phyloP scores from a whole-genome alignment of 2,329 filamentous ascomycete genomes.

The Scolecobasidium constrictum region DNA sequence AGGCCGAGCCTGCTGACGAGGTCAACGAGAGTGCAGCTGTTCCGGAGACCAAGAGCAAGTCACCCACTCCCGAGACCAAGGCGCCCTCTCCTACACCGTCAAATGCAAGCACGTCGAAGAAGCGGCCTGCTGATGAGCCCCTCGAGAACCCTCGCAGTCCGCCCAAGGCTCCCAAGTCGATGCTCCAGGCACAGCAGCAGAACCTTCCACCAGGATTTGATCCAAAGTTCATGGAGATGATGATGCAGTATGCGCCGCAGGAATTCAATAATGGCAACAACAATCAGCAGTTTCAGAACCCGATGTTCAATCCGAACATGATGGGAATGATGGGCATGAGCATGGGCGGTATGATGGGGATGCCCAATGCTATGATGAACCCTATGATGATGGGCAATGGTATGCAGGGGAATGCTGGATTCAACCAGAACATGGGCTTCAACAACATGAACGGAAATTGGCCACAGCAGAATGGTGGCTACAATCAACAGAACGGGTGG shows the following conservation, averaged over 20 bases:
- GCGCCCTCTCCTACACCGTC: conserved; percentile 22
- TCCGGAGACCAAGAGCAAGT: conserved; percentile 1
- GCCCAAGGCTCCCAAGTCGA: conserved; percentile 33
- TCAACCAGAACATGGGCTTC: neutral
- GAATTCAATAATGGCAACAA: neutral
- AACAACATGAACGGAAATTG: neutral
- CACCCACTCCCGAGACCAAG: conserved; percentile 12
- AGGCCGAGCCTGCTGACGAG: conserved; percentile 13
- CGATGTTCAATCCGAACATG: conserved; percentile 22
- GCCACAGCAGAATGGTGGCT: conserved; percentile 18
- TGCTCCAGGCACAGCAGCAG: conserved; percentile 33
- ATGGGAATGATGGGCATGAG: conserved; percentile 32
- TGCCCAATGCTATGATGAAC: conserved; percentile 23
- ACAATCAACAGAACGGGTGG: conserved; percentile 18
- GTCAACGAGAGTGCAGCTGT: conserved; percentile 11
- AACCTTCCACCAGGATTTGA: conserved; percentile 31
- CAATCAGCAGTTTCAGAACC: conserved; percentile 1
- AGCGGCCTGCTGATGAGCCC: conserved; percentile 70
- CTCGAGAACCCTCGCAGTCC: conserved; percentile 32
- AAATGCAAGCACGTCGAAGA: conserved; percentile 47
- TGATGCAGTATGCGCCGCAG: conserved; percentile 28
- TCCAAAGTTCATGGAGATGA: conserved; percentile 32
- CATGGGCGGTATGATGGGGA: conserved; percentile 28
- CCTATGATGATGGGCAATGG: conserved; percentile 20
- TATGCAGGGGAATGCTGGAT: conserved; percentile 13